Percentiles rank a stretch among this genome's conserved stretches.
Conservation (phyloP, 73 alveolate species). For the Symbiodinium natans region DNA sequence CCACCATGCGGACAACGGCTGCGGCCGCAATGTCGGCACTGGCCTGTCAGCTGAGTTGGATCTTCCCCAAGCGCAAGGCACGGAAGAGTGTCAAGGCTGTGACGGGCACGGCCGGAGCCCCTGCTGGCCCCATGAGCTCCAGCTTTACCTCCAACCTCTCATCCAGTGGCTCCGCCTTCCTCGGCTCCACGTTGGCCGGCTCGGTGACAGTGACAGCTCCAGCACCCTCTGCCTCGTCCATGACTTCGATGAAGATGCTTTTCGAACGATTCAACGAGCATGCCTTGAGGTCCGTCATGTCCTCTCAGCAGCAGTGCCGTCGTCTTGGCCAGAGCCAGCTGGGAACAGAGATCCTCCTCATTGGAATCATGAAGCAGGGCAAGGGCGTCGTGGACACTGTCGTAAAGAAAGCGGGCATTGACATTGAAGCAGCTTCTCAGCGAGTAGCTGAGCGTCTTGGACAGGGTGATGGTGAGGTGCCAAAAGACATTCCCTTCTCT, state of each 20-base stretch:
- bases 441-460: constrained; percentile 39
- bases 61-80: constrained; percentile 67
- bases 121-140: not conserved
- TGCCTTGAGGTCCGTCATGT: constrained; percentile 39
- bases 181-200: constrained; percentile 91
- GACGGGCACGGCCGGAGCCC: not conserved
- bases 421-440: not conserved
- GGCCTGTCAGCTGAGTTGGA: constrained; percentile 58
- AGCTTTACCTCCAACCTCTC: constrained; percentile 20
- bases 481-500: constrained; percentile 57
- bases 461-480: constrained; percentile 28
- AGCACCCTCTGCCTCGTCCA: constrained; percentile 17
- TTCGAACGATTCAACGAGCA: constrained; percentile 81
- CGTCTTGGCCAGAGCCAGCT: constrained; percentile 64
- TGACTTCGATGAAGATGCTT: constrained; percentile 71
- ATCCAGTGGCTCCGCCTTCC: constrained; percentile 47
- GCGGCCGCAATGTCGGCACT: constrained; percentile 38
- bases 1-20: not conserved
- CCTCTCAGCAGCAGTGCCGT: constrained; percentile 63
- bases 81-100: constrained; percentile 53
- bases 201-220: constrained; percentile 19
- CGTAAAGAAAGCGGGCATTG: not conserved
- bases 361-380: constrained; percentile 61
- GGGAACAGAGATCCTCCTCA: constrained; percentile 22
- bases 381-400: not conserved